These are phyloP conservation scores for Suhomyces bribrorum DNA, from an alignment of 1,139 yeast species.

Conservation along the genomic window DNA sequence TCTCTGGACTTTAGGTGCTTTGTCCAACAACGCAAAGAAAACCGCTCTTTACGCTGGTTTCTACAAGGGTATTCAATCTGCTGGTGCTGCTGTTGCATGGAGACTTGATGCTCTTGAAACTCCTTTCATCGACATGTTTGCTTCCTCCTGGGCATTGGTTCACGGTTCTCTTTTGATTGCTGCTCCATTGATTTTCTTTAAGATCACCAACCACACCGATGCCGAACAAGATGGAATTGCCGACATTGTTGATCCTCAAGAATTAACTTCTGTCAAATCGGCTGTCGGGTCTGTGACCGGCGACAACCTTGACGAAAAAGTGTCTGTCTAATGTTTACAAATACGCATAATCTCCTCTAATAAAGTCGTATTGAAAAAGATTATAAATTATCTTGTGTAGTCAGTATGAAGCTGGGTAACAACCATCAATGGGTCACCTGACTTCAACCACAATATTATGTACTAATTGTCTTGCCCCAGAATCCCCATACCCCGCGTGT, in stretches of 20 bases:
- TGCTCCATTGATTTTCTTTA: conserved; percentile 36
- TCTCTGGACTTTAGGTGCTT: conserved; percentile 59
- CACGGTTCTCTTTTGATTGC: conserved; percentile 45
- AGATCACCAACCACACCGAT: conserved; percentile 47
- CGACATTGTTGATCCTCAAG: conserved; percentile 24
- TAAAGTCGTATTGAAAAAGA: background rate
- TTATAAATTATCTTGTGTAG: background rate
- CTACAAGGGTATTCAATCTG: conserved; percentile 64
- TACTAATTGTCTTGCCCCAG: background rate
- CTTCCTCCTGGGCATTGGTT: conserved; percentile 58
- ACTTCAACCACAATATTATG: too few relatives aligned
- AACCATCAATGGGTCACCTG: background rate
- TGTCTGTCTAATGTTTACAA: background rate
- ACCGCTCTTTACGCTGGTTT: conserved; percentile 61
- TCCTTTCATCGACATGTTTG: conserved; percentile 50
- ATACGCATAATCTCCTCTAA: background rate
- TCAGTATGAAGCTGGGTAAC: background rate
- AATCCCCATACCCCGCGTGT: background rate
- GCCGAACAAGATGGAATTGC: conserved; percentile 36
- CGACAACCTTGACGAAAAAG: background rate
- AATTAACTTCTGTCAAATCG: conserved; percentile 23
- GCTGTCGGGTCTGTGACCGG: background rate
- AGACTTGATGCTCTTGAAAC: conserved; percentile 49
- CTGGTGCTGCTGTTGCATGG: conserved; percentile 66
- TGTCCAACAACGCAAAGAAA: conserved; percentile 58